These are phyloP conservation scores for Trichosporon sp. DNA, from an alignment of 1,284 basidiomycete species.

Conservation along the genomic window DNA sequence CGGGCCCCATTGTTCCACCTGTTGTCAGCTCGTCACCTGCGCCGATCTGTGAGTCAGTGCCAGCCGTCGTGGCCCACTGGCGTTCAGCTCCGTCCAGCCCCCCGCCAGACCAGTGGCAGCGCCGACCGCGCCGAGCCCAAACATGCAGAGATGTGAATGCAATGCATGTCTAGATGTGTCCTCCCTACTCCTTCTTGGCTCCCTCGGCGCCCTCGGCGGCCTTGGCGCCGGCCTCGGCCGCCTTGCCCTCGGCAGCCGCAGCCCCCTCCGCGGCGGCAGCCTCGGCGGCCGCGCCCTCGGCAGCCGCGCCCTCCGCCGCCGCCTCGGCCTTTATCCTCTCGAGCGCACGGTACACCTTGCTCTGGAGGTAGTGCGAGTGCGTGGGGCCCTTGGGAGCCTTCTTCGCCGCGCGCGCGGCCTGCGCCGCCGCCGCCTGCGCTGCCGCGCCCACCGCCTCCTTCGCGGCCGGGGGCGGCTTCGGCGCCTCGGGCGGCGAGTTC, in stretches of 20 bases:
- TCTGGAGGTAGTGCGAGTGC: conserved; percentile 88
- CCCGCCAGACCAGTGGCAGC: no score
- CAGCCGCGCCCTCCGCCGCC: conserved; percentile 13
- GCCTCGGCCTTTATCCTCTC: conserved; percentile 66
- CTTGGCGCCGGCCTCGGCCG: conserved; percentile 5
- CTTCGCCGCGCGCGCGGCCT: conserved; percentile 11
- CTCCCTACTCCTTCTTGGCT: background rate
- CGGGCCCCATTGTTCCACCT: no score
- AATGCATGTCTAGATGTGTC: conserved; percentile 1
- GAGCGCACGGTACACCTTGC: conserved; percentile 88
- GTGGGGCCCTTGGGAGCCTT: conserved; percentile 34
- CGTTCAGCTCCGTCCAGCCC: no score
- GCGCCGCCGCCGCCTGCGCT: background rate
- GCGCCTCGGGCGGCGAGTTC: conserved; percentile 64
- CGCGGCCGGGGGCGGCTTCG: conserved; percentile 46
- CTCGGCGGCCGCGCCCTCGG: conserved; percentile 19
- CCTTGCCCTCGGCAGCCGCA: conserved; percentile 13
- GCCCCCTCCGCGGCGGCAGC: conserved; percentile 19
- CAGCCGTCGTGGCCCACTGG: no score
- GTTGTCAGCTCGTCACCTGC: no score
- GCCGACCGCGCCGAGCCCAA: no score
- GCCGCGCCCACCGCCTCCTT: conserved; percentile 22
- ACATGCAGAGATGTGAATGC: no score
- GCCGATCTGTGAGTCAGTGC: no score
- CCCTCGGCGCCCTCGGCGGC: background rate